Evolutionary conservation across 306 rosid genomes (phyloP).

Genomic region (Rosa multiflora): DNA sequence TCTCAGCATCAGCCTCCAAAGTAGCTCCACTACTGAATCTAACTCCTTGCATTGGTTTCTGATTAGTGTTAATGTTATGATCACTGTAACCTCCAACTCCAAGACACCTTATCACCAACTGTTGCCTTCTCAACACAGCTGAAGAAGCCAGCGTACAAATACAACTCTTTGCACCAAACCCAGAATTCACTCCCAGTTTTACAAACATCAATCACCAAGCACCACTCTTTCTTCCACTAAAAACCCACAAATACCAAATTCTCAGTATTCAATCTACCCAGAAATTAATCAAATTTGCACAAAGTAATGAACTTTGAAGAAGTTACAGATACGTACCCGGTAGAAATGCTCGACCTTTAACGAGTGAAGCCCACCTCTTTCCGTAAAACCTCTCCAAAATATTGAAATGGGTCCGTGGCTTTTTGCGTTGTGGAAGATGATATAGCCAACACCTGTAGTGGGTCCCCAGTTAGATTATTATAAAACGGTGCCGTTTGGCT

Average conservation of each 20-base stretch:
- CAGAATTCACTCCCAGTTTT: slow-evolving; percentile 49
- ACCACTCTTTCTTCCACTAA: slow-evolving; percentile 36
- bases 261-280: slow-evolving; percentile 5
- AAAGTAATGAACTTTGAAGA: background rate
- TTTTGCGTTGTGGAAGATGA: background rate
- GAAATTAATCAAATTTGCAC: slow-evolving; percentile 13
- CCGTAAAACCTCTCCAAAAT: background rate
- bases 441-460: background rate
- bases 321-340: slow-evolving; percentile 5
- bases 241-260: slow-evolving; percentile 13
- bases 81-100: slow-evolving; percentile 51
- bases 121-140: slow-evolving; percentile 68
- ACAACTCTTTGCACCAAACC: slow-evolving; percentile 42
- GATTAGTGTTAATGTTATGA: slow-evolving; percentile 14
- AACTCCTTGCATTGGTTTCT: slow-evolving; percentile 39
- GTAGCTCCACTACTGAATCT: slow-evolving; percentile 24
- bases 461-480: background rate
- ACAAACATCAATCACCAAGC: slow-evolving; percentile 43
- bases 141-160: slow-evolving; percentile 58
- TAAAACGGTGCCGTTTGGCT: background rate
- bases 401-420: background rate
- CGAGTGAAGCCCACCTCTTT: background rate
- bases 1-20: slow-evolving; percentile 68
- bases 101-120: slow-evolving; percentile 62
- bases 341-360: background rate